Conservation (phyloP, 495 filamentous ascomycete species). For the Achaetomiella virescens region DNA sequence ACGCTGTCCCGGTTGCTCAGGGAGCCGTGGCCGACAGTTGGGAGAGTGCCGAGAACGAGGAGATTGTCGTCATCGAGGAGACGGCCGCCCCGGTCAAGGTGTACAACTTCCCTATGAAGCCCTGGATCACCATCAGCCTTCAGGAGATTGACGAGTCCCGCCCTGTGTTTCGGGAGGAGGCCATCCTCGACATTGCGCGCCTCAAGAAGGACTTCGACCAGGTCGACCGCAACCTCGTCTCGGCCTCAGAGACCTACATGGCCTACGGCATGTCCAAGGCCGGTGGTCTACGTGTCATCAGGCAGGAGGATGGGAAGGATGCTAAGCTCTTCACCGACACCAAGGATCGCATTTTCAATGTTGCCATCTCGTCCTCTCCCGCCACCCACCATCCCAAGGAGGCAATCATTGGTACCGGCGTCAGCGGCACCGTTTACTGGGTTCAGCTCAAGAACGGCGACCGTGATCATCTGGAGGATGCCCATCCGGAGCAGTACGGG, state of each 20-base stretch:
- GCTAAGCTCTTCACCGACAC: constrained; percentile 81
- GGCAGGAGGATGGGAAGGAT: constrained; percentile 86
- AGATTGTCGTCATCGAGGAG: constrained; percentile 66
- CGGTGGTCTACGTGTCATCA: constrained; percentile 84
- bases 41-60: constrained; percentile 68
- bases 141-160: constrained; percentile 44
- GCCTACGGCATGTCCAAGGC: constrained; percentile 88
- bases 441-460: constrained; percentile 62
- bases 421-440: constrained; percentile 94
- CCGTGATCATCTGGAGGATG: constrained; percentile 67
- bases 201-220: constrained; percentile 98
- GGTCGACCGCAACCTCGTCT: constrained; percentile 83
- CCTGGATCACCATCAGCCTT: constrained; percentile 76
- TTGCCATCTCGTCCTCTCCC: constrained; percentile 65
- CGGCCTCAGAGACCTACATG: constrained; percentile 87
- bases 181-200: constrained; percentile 79
- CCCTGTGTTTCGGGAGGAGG: constrained; percentile 58
- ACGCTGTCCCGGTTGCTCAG: constrained; percentile 40
- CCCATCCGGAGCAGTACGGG: constrained; percentile 65
- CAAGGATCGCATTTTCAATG: constrained; percentile 87
- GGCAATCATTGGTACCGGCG: constrained; percentile 80
- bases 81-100: constrained; percentile 62
- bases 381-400: constrained; percentile 52
- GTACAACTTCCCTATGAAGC: constrained; percentile 91
- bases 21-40: constrained; percentile 61